Percentiles rank a stretch among this genome's conserved stretches.
phyloP scores from a whole-genome alignment of 345 rosid genomes.

The Theobroma cacao region DNA sequence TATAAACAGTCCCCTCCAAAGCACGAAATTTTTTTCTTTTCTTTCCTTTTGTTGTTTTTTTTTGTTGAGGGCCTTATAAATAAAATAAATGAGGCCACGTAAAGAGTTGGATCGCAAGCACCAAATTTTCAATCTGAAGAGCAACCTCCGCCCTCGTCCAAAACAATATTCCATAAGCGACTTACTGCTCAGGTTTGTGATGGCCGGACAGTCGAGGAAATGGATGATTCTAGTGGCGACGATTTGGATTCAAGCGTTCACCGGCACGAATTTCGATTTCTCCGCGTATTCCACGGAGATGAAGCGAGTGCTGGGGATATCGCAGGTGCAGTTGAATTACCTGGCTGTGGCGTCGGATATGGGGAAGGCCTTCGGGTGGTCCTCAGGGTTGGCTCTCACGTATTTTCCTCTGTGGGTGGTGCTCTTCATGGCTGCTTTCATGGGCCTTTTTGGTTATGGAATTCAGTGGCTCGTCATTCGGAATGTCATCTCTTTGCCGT shows the following conservation, averaged over 20 bases:
- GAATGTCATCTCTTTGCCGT: slow-evolving; percentile 63
- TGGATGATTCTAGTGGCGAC: slow-evolving; percentile 98
- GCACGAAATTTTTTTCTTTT: not conserved
- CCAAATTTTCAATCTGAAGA: not conserved
- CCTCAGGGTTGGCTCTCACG: slow-evolving; percentile 82
- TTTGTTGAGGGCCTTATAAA: not conserved
- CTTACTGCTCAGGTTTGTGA: slow-evolving; percentile 2
- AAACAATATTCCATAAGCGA: not conserved
- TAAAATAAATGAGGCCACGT: slow-evolving; percentile 25
- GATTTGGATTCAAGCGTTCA: slow-evolving; percentile 94
- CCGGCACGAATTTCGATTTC: slow-evolving; percentile 97
- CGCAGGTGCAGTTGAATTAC: slow-evolving; percentile 88
- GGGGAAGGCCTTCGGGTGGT: slow-evolving; percentile 94
- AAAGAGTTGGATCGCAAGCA: not conserved
- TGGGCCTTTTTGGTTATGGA: slow-evolving; percentile 86
- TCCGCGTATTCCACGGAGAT: slow-evolving; percentile 79
- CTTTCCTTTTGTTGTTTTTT: too few species aligned
- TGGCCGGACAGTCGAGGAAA: slow-evolving; percentile 84
- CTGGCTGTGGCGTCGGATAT: slow-evolving; percentile 93
- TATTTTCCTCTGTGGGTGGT: slow-evolving; percentile 70
- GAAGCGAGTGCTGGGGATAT: slow-evolving; percentile 72
- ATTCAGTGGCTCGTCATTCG: slow-evolving; percentile 81
- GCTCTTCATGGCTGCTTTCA: slow-evolving; percentile 75
- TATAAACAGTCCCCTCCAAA: not conserved
- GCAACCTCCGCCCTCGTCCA: not conserved